A percentile compares a stretch with the other conserved stretches of the same genome.
Evolutionary conservation across 441 rosid species (phyloP).

Genomic region (Adansonia grandidieri): DNA sequence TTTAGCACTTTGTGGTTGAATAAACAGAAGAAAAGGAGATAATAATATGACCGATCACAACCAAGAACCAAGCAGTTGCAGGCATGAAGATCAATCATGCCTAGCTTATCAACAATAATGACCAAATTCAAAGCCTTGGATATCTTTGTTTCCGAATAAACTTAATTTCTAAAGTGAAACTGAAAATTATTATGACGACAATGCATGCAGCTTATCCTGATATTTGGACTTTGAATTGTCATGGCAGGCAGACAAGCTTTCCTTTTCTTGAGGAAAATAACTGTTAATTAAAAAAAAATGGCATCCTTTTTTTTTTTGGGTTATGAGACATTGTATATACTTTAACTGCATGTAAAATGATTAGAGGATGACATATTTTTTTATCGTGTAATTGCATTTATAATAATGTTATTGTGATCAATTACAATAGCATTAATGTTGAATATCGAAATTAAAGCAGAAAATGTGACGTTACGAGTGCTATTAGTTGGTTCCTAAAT

Average conservation of each 20-base stretch:
- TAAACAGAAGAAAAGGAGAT: background rate
- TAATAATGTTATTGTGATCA: too few species aligned
- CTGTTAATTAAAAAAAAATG: background rate
- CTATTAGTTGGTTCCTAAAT: background rate
- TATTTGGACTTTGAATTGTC: background rate
- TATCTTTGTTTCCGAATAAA: background rate
- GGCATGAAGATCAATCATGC: background rate
- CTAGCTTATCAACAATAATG: background rate
- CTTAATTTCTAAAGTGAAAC: background rate
- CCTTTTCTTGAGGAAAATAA: background rate
- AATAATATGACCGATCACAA: background rate
- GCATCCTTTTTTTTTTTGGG: too few species aligned
- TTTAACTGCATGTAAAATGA: too few species aligned
- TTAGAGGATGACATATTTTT: too few species aligned
- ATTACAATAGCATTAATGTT: too few species aligned
- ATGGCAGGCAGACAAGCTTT: background rate
- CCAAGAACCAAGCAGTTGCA: background rate
- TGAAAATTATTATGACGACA: background rate
- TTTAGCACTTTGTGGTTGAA: background rate
- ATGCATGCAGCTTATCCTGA: background rate
- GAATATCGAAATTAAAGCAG: too few species aligned
- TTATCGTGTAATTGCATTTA: too few species aligned
- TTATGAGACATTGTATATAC: too few species aligned
- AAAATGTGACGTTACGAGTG: too few species aligned
- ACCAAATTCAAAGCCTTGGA: conserved; percentile 10